These are phyloP conservation scores for Aspergillus panamensis DNA, from an alignment of 495 filamentous ascomycete species.

Conservation along the genomic window DNA sequence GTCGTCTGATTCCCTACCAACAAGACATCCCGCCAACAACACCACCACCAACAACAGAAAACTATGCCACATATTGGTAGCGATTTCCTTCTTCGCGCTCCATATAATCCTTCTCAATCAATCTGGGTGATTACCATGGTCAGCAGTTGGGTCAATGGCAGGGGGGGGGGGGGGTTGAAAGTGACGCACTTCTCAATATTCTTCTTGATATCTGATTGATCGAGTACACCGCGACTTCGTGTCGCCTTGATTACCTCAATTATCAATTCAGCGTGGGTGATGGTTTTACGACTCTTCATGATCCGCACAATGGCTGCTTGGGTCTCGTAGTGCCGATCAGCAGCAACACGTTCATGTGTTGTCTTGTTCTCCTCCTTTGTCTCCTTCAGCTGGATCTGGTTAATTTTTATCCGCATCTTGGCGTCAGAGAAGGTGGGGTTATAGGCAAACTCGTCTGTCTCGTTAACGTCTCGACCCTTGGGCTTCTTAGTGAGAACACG, in stretches of 20 bases:
- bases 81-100: constrained; percentile 72
- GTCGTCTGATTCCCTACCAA: background rate
- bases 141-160: constrained; percentile 2
- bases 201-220: constrained; percentile 83
- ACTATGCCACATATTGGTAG: constrained; percentile 80
- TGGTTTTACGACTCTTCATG: constrained; percentile 91
- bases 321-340: constrained; percentile 90
- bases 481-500: constrained; percentile 85
- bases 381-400: constrained; percentile 95
- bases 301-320: constrained; percentile 96
- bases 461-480: constrained; percentile 73
- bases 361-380: constrained; percentile 87
- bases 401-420: constrained; percentile 95
- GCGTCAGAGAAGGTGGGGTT: constrained; percentile 72
- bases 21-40: background rate
- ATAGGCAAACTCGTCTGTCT: constrained; percentile 74
- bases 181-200: constrained; percentile 86
- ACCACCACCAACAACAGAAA: background rate
- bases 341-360: constrained; percentile 83
- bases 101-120: constrained; percentile 96
- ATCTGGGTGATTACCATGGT: constrained; percentile 39
- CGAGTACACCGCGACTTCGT: constrained; percentile 75
- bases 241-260: constrained; percentile 87
- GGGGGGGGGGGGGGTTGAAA: background rate
- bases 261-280: constrained; percentile 77